Percentiles rank a stretch among this genome's conserved stretches.
Conservation (phyloP, 2,329 filamentous ascomycete species). For the Albifimbria verrucaria region DNA sequence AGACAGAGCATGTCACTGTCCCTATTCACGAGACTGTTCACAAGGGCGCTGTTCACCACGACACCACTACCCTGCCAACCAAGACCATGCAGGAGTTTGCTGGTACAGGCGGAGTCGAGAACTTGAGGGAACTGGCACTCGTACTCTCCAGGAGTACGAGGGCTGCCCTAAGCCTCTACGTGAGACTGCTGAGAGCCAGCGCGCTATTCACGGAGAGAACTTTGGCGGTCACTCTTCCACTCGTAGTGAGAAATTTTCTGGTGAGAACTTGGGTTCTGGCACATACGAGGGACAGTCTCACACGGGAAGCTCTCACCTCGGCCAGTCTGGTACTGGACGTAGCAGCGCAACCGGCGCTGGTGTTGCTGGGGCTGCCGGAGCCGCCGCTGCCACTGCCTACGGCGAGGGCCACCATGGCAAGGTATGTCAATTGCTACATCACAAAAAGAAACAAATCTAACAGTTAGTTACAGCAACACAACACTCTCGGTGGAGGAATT, state of each 20-base stretch:
- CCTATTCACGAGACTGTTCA: slow-evolving; percentile 72
- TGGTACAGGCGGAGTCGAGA: slow-evolving; percentile 40
- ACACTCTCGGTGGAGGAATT: not conserved
- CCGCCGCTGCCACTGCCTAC: not conserved
- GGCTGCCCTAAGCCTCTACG: slow-evolving; percentile 50
- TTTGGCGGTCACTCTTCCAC: slow-evolving; percentile 8
- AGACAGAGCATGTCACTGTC: slow-evolving; percentile 67
- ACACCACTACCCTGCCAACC: slow-evolving; percentile 58
- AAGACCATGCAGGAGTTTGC: slow-evolving; percentile 64
- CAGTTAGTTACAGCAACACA: not conserved
- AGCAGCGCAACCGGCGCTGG: not conserved
- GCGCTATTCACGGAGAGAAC: slow-evolving; percentile 10
- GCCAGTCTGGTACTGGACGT: not conserved
- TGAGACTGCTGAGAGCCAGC: slow-evolving; percentile 8
- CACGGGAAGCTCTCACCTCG: not conserved
- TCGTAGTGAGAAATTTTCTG: not conserved
- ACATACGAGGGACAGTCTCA: not conserved
- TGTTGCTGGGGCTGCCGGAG: not conserved
- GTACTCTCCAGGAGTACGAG: slow-evolving; percentile 53
- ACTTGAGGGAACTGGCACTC: slow-evolving; percentile 51
- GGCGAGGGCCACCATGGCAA: not conserved
- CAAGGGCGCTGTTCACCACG: slow-evolving; percentile 63
- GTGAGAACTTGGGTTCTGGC: not conserved
- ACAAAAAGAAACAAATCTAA: not conserved
- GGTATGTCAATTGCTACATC: not conserved